Conservation (phyloP, 345 rosid species). For the Brassica juncea region DNA sequence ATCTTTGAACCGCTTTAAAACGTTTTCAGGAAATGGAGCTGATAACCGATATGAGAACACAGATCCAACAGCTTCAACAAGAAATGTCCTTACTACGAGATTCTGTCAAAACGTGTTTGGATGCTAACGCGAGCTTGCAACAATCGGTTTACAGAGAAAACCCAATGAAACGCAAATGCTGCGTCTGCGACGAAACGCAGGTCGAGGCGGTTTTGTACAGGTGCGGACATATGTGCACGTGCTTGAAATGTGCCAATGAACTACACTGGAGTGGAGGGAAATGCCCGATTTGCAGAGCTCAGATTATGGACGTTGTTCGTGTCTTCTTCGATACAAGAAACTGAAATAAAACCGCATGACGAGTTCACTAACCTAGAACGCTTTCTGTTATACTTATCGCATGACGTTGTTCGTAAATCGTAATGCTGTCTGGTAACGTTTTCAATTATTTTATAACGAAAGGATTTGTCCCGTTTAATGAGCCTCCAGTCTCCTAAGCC, state of each 20-base stretch:
- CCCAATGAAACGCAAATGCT: slow-evolving; percentile 55
- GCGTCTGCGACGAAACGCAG: slow-evolving; percentile 65
- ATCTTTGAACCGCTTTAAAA: background rate
- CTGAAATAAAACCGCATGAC: slow-evolving; percentile 8
- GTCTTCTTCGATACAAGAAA: slow-evolving; percentile 54
- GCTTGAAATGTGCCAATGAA: slow-evolving; percentile 72
- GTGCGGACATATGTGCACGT: slow-evolving; percentile 95
- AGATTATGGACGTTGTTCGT: slow-evolving; percentile 74
- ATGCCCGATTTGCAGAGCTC: slow-evolving; percentile 77
- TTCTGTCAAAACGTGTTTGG: slow-evolving; percentile 57
- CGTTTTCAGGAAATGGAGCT: slow-evolving; percentile 69
- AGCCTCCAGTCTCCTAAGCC: background rate
- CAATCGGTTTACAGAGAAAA: slow-evolving; percentile 45
- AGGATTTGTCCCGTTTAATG: background rate
- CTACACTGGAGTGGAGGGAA: slow-evolving; percentile 65
- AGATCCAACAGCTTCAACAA: slow-evolving; percentile 65
- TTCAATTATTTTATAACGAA: background rate
- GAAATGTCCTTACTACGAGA: slow-evolving; percentile 70
- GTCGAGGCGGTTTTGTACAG: slow-evolving; percentile 77
- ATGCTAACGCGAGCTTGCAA: slow-evolving; percentile 55
- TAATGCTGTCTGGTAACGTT: slow-evolving; percentile 2
- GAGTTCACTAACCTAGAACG: slow-evolving; percentile 16
- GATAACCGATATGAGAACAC: slow-evolving; percentile 60
- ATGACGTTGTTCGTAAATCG: slow-evolving; percentile 16
- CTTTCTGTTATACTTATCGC: background rate